Conservation (phyloP, 148 eudicot species). For the Rhododendron ovatum region DNA sequence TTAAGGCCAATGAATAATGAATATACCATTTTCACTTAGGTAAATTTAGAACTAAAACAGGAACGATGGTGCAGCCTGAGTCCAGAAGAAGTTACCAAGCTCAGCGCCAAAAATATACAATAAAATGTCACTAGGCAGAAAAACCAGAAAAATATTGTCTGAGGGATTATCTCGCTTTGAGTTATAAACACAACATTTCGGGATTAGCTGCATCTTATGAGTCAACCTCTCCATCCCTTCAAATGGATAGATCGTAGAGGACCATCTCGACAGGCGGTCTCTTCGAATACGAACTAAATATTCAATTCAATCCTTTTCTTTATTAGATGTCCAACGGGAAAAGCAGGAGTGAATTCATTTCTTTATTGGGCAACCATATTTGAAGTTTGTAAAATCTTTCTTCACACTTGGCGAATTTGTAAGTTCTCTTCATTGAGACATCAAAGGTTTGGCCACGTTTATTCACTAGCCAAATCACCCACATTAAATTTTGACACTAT, state of each 20-base stretch:
- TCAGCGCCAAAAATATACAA: not conserved
- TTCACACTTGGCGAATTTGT: not conserved
- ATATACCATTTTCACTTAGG: not conserved
- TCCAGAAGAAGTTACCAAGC: not conserved
- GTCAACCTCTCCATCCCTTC: not conserved
- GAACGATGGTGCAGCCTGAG: not conserved
- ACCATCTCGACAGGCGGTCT: not conserved
- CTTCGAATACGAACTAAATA: not conserved
- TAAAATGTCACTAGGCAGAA: not conserved
- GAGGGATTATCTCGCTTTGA: not conserved
- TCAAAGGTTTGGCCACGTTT: not conserved
- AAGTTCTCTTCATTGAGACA: not conserved
- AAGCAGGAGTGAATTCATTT: not conserved
- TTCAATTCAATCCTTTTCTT: not conserved
- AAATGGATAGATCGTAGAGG: not conserved
- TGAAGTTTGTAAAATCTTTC: not conserved
- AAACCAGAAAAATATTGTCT: not conserved
- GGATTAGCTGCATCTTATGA: not conserved
- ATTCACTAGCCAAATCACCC: not conserved
- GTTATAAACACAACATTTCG: not conserved
- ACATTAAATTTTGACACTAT: no score
- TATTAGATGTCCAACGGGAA: not conserved
- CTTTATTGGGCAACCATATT: not conserved
- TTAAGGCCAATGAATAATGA: not conserved
- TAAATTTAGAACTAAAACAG: not conserved